Base-by-base conservation (phyloP, 2,329 filamentous ascomycete species). In the Dactylellina drechsleri region DNA sequence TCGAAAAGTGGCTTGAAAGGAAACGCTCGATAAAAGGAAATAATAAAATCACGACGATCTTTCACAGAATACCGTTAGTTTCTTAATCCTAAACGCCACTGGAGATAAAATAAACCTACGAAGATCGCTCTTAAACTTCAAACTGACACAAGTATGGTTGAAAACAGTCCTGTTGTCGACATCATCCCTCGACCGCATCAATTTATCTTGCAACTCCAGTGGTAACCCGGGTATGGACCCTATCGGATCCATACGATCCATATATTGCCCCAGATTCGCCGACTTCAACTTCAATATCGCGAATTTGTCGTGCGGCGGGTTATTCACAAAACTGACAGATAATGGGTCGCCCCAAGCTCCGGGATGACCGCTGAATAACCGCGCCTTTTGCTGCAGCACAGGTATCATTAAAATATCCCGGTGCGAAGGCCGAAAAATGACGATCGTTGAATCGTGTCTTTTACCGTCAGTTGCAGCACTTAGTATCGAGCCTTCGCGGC, bases 281-380 rank as follows among this genome's bases (percentile, higher is more conserved):
- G 59, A 59, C 4, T 16, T 53, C 20, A 71, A 59, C 18, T 58
- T 64, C n/a, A 71, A 47, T 8, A 71, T 50, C 45, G 59, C 23
- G 47, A 71, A 71, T n/a, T 65, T 71, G 28, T 58, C 66, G n/a
- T 64, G 58, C n/a, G 58, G 58, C 1, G 66, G 66, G 53, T 64
- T 65, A 26, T 64, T 53, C n/a, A 65, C 61, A 26, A 71, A 71
- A n/a, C 59, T 71, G 10, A 71, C 7, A 16, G 59, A 71, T 20
- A 43, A 40, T 1, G 59, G 52, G n/a, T 71, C 66, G 12, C 36
- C 53, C 66, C 66, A 71, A 12, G 61, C 52, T 1, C 52, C 52
- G 1, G 66, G 66, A 23, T 57, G 52, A 7, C 66, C 66, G 12
- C 53, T 43, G n/a, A 52, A 64, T 0, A 71, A n/a, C 7, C 59